phyloP scores from a whole-genome alignment of 192 early-diverging fungal species.

The Dimargaris verticillata region DNA sequence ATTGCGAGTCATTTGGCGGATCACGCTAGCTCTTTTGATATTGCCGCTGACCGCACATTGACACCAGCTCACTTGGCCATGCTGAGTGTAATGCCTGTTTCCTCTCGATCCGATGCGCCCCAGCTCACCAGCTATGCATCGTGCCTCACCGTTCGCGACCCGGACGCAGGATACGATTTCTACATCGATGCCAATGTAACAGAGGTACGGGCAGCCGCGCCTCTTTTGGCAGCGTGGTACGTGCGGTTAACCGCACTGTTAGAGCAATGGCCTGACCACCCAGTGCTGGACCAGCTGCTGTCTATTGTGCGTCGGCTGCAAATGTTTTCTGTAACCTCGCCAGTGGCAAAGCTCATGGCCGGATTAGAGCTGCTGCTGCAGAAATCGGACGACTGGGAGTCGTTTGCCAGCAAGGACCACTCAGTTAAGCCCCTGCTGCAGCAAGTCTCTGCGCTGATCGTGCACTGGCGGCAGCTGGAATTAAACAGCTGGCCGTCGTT shows the following conservation, averaged over 20 bases:
- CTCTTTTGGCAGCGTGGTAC: constrained; percentile 43
- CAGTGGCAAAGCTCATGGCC: constrained; percentile 77
- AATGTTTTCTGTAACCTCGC: constrained; percentile 55
- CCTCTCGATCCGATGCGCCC: no score
- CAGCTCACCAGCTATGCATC: neutral
- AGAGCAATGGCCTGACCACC: constrained; percentile 80
- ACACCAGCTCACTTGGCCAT: constrained; percentile 10
- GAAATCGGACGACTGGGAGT: constrained; percentile 89
- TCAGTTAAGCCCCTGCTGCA: constrained; percentile 54
- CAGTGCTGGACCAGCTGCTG: constrained; percentile 62
- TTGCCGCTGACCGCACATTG: constrained; percentile 11
- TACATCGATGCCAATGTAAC: constrained; percentile 67
- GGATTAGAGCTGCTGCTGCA: constrained; percentile 75
- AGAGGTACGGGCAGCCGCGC: constrained; percentile 47
- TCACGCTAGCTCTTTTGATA: constrained; percentile 11
- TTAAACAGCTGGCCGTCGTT: constrained; percentile 79
- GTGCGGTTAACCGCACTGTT: constrained; percentile 41
- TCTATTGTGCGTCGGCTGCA: constrained; percentile 37
- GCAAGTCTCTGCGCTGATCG: constrained; percentile 51
- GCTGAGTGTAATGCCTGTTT: neutral
- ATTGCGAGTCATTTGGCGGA: constrained; percentile 16
- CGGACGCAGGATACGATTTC: constrained; percentile 62
- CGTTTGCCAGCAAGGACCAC: constrained; percentile 63
- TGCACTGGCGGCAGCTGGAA: constrained; percentile 85
- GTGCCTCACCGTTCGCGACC: constrained; percentile 4